Evolutionary conservation across 2,329 filamentous ascomycete species (phyloP), one percentile per base, ranked within the genome.

Genomic region (Penicillium occitanis): DNA sequence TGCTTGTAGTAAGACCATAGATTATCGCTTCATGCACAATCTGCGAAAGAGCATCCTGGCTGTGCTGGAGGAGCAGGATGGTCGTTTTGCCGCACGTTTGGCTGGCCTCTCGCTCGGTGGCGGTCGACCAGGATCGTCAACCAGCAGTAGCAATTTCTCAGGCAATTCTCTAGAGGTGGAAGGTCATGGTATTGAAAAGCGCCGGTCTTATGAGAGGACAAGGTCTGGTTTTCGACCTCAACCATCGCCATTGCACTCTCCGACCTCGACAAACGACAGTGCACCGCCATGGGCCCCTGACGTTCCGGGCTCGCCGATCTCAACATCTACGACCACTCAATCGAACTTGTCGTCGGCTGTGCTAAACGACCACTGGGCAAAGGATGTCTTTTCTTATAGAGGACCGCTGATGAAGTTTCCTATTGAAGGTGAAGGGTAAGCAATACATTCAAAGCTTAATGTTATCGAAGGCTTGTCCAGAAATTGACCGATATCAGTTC

Each of bases 311-410:
- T 79, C 78, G 10, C 77, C 77, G 10, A 68, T 73, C 37, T 75
- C 73, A 8, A 74, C 71, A 37, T 76, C 77, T 19, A 69, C 68
- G 8, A 74, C 73, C 2, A 76, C 74, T 22, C 72, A 73, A 33
- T 77, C 77, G 1, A 68, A 72, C 17, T 67, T 66, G n/a, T 71
- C 72, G 14, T 66, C 68, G 2, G 75, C 72, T 63, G 59, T 69
- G 10, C 59, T 73, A 22, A 70, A 69, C 62, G 73, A 75, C 10
- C 81, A 83, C 70, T 83, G 81, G 81, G 75, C 80, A 2, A 75
- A 73, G 61, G 73, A 71, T 7, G 75, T 81, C 0, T 82, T 82
- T 55, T 63, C 70, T 4, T 71, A 73, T 25, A 67, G 67, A 59
- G 68, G 71, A 14, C 69, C 76, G 7, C 66, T 69, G 30, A 79